Evolutionary conservation across 2,329 filamentous ascomycete species (phyloP), one percentile per base, ranked within the genome.

Genomic region (Colletotrichum echinochloae): DNA sequence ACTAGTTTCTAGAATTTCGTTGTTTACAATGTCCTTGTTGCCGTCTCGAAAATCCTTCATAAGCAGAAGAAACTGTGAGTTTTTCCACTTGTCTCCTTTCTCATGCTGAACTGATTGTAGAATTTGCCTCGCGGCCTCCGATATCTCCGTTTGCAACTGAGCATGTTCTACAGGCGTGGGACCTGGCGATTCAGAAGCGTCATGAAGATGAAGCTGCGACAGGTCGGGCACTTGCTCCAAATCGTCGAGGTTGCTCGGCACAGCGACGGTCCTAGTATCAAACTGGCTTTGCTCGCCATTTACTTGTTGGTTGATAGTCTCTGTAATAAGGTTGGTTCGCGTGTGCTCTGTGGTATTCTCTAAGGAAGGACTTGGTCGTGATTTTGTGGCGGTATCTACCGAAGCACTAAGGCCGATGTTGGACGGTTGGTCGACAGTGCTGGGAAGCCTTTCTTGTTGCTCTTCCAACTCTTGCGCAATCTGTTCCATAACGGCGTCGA

Each of bases 11-110:
- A 77, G 77, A 33, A 84, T 81, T 74, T 83, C 78, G 39, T 84
- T 79, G 52, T 82, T 79, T 16, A 83, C 74, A 57, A 84, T 83
- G 26, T 83, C 82, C 72, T 84, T 84, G 28, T 75, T 79, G 1
- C 83, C 83, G 57, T 84, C 83, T 11, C 81, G 78, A 55, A 84
- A 84, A 65, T 84, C 83, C 23, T 81, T 80, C 83, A 84, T 84
- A 5, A 84, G 77, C 0, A 80, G 80, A 9, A 84, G 75, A 51
- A 84, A 84, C n/a, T 79, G 76, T 0, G 83, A 84, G 54, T 84
- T 83, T 72, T 83, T 82, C 83, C 83, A 84, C 72, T 84, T 84
- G 11, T 84, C 83, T 51, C 82, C 82, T 54, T 78, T 76, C 71
- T 84, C 83, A 62, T 84, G 82, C 72, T 82, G 77, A 30, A 84